These are phyloP conservation scores for Voacanga thouarsii DNA, from an alignment of 257 asterid genomes.

Conservation along the genomic window DNA sequence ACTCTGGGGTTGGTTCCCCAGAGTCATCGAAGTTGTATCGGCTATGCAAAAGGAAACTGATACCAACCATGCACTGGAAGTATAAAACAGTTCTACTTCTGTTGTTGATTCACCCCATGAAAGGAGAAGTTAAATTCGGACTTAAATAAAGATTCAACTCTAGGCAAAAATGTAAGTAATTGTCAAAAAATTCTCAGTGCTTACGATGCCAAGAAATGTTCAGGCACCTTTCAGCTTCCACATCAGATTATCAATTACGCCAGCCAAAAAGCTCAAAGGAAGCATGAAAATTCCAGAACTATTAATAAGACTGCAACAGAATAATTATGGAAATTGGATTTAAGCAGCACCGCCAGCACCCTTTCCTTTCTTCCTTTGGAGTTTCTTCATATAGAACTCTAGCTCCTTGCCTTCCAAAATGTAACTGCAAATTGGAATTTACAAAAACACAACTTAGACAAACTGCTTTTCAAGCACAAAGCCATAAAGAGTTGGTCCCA, in stretches of 20 bases:
- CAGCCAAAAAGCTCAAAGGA: neutral
- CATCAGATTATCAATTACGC: neutral
- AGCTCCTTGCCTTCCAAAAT: conserved; percentile 42
- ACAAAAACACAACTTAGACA: neutral
- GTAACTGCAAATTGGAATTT: conserved; percentile 19
- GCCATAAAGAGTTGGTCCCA: neutral
- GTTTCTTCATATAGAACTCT: conserved; percentile 31
- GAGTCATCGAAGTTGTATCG: too few species aligned
- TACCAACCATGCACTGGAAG: neutral
- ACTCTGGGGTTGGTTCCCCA: too few species aligned
- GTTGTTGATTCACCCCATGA: neutral
- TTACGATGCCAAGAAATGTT: too few species aligned
- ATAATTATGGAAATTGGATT: neutral
- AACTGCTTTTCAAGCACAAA: neutral
- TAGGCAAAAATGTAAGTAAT: neutral
- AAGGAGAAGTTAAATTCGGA: neutral
- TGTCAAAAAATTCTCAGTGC: neutral
- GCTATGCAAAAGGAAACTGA: neutral
- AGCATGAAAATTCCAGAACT: neutral
- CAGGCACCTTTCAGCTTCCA: neutral
- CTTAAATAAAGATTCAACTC: neutral
- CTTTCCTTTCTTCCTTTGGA: conserved; percentile 45
- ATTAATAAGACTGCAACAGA: conserved; percentile 3
- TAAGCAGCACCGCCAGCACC: conserved; percentile 26
- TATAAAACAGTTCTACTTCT: neutral